Percentiles rank a stretch among this genome's conserved stretches.
These are phyloP conservation scores for Colletotrichum sidae DNA, from an alignment of 2,329 filamentous ascomycete genomes.

Conservation along the genomic window DNA sequence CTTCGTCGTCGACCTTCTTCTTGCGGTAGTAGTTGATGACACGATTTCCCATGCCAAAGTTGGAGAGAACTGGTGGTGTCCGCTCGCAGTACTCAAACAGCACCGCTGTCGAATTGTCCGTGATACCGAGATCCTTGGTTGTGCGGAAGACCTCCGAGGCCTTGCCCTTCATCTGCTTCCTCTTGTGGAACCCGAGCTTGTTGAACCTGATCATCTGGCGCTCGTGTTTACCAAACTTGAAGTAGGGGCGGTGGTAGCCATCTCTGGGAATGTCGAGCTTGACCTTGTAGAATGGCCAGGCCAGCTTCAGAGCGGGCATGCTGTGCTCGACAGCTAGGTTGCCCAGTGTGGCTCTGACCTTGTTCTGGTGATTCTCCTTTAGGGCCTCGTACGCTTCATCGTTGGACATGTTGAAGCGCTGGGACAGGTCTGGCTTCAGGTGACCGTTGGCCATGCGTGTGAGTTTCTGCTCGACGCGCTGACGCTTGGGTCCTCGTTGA, in stretches of 20 bases:
- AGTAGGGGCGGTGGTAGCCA: slow-evolving; percentile 85
- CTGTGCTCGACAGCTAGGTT: slow-evolving; percentile 95
- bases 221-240: slow-evolving; percentile 77
- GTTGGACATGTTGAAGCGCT: slow-evolving; percentile 95
- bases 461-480: slow-evolving; percentile 65
- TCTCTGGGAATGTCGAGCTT: slow-evolving; percentile 80
- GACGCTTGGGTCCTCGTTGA: slow-evolving; percentile 71
- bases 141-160: slow-evolving; percentile 82
- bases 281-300: slow-evolving; percentile 96
- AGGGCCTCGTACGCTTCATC: slow-evolving; percentile 95
- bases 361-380: slow-evolving; percentile 97
- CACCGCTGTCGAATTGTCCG: slow-evolving; percentile 88
- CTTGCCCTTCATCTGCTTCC: slow-evolving; percentile 85
- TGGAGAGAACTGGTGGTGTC: slow-evolving; percentile 89
- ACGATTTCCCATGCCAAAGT: slow-evolving; percentile 96
- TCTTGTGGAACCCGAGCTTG: slow-evolving; percentile 79
- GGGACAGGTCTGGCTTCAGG: slow-evolving; percentile 77
- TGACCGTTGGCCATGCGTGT: slow-evolving; percentile 77
- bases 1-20: slow-evolving; percentile 78
- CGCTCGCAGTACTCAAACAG: slow-evolving; percentile 97
- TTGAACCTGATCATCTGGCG: slow-evolving; percentile 78
- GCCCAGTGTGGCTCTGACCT: slow-evolving; percentile 90
- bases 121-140: slow-evolving; percentile 85
- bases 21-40: slow-evolving; percentile 98
- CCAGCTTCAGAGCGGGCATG: slow-evolving; percentile 88